Evolutionary conservation across 306 rosid species (phyloP).

Genomic region (Hippophae rhamnoides): DNA sequence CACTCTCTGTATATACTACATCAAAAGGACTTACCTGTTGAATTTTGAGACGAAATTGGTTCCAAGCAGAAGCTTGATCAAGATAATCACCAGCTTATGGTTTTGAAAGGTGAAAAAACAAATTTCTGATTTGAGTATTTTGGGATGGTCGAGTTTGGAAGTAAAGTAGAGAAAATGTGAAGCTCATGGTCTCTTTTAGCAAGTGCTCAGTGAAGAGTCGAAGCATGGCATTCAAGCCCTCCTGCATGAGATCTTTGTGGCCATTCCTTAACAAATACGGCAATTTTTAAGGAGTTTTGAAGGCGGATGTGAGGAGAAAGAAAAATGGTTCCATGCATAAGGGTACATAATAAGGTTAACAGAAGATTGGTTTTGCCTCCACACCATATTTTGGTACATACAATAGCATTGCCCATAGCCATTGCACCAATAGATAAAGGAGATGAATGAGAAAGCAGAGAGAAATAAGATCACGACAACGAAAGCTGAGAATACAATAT

Average conservation of each 20-base stretch:
- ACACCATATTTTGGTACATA: constrained; percentile 26
- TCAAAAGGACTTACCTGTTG: constrained; percentile 42
- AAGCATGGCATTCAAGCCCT: constrained; percentile 72
- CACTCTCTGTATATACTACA: constrained; percentile 59
- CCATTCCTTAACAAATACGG: constrained; percentile 75
- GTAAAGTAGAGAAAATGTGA: constrained; percentile 54
- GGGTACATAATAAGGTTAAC: constrained; percentile 46
- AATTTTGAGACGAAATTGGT: constrained; percentile 50
- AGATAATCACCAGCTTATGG: constrained; percentile 58
- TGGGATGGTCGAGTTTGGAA: constrained; percentile 25
- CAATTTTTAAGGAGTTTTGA: constrained; percentile 45
- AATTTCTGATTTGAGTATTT: constrained; percentile 19
- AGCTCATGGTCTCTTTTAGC: constrained; percentile 65
- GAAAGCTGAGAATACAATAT: constrained; percentile 27
- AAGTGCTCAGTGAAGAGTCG: constrained; percentile 62
- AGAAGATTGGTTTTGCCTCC: constrained; percentile 18
- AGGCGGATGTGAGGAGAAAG: constrained; percentile 37
- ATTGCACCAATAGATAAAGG: constrained; percentile 37
- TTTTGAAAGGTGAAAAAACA: constrained; percentile 53
- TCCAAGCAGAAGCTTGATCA: constrained; percentile 55
- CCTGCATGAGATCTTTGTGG: constrained; percentile 55
- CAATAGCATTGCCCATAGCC: constrained; percentile 26
- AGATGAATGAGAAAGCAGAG: constrained; percentile 31
- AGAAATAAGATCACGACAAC: constrained; percentile 18
- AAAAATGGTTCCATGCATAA: constrained; percentile 50